phyloP scores from a whole-genome alignment of 345 rosid species.

The Pugionium dolabratum region DNA sequence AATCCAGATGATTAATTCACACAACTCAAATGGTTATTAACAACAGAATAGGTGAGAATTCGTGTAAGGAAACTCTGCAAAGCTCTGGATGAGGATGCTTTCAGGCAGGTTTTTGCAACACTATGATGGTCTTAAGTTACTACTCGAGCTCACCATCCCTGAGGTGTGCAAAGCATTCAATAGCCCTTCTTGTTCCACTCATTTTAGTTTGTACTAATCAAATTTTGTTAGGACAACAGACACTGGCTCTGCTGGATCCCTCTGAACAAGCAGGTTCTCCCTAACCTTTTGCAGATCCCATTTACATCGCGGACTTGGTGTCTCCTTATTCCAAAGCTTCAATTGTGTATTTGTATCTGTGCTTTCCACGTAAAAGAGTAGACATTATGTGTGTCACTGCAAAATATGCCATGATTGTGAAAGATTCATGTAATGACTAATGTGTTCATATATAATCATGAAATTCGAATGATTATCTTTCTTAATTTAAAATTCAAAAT shows the following conservation, averaged over 20 bases:
- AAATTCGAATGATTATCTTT: slow-evolving; percentile 4
- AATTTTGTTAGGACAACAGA: slow-evolving; percentile 51
- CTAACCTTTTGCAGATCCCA: slow-evolving; percentile 35
- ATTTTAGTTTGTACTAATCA: neutral
- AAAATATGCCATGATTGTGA: slow-evolving; percentile 28
- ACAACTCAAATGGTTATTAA: too few relatives aligned
- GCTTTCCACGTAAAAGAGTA: slow-evolving; percentile 19
- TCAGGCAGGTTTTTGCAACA: too few relatives aligned
- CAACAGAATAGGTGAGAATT: too few relatives aligned
- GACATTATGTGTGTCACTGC: neutral
- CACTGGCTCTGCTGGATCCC: slow-evolving; percentile 80
- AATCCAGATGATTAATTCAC: too few relatives aligned
- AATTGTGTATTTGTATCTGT: slow-evolving; percentile 31
- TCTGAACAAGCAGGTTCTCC: slow-evolving; percentile 80
- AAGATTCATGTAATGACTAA: slow-evolving; percentile 13
- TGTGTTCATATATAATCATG: slow-evolving; percentile 27
- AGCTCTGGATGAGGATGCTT: too few relatives aligned
- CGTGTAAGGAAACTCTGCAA: too few relatives aligned
- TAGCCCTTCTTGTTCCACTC: neutral
- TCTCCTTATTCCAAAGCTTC: slow-evolving; percentile 23
- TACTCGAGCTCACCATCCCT: too few relatives aligned
- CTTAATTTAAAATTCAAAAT: too few relatives aligned
- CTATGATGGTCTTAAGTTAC: too few relatives aligned
- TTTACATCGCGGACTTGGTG: slow-evolving; percentile 1
- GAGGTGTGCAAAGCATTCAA: slow-evolving; percentile 39